Evolutionary conservation across 805 yeast species (phyloP), one percentile per base, ranked within the genome.

Genomic region (Tetrapisispora fleetii): DNA sequence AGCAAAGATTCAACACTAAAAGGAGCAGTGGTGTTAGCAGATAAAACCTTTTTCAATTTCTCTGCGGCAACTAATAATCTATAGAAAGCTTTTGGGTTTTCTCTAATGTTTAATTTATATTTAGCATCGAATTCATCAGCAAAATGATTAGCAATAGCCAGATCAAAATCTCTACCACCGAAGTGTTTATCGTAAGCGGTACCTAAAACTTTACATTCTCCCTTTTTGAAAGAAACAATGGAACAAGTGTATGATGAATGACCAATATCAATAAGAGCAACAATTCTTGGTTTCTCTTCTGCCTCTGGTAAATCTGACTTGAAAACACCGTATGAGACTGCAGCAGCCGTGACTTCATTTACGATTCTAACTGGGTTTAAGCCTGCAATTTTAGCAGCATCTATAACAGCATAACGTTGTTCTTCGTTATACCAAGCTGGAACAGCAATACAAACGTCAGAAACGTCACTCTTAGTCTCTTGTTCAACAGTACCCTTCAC

Each of bases 311-410:
- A 78, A 66, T 91, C 97, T 57, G 85, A 79, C 80, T 93, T 90
- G 84, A 93, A 93, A 52, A 93, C 96, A 77, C 99, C 99, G 75
- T 93, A 95, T 60, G 97, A 95, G 56, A 93, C 96, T 62, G 97
- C 98, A 53, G 99, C 99, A 52, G 99, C 98, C 50, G 98, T 90
- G 57, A 86, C 83, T 69, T 93, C 99, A 70, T 93, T 93, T 60
- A 93, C 95, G 55, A 93, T 81, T 79, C 99, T 86, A 52, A 93
- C 97, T 52, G 99, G 98, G 81, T 93, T 93, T 65, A 93, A 78
- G 55, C 96, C 96, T 51, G 99, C 98, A 67, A 93, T 85, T 67
- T 77, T 79, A 64, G 96, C 91, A 50, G 99, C 96, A 67, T 93
- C 98, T 52, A 88, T 77, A 57, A 93, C 83, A 54, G 96, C 96